These are phyloP conservation scores for Capsicum baccatum DNA, from an alignment of 257 asterid species.

Conservation along the genomic window DNA sequence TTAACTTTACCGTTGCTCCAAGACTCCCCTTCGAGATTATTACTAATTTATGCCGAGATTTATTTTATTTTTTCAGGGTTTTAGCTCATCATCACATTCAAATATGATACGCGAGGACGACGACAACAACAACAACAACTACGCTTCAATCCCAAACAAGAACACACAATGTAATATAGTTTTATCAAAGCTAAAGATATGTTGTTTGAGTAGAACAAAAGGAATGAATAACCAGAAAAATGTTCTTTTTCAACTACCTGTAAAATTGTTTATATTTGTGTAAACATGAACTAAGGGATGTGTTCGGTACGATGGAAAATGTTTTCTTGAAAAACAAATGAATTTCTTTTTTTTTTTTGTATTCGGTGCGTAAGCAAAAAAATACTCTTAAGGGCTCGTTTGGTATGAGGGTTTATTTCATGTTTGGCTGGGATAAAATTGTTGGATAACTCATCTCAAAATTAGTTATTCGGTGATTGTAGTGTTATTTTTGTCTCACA, in stretches of 20 bases:
- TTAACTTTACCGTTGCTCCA: background rate
- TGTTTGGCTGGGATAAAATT: too few relatives aligned
- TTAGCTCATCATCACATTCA: background rate
- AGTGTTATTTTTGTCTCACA: too few relatives aligned
- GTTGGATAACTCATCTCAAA: too few relatives aligned
- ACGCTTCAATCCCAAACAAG: background rate
- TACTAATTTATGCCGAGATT: background rate
- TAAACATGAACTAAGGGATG: background rate
- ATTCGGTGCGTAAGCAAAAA: too few relatives aligned
- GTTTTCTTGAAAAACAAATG: too few relatives aligned
- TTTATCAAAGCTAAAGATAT: background rate
- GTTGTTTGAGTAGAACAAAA: background rate
- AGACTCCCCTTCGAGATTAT: background rate
- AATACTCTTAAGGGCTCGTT: too few relatives aligned
- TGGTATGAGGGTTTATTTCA: too few relatives aligned
- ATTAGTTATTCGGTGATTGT: too few relatives aligned
- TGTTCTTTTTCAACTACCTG: background rate
- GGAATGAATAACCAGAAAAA: background rate
- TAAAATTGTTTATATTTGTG: background rate
- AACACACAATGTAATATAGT: background rate
- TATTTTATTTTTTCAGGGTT: background rate
- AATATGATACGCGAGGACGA: background rate
- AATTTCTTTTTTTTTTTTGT: too few relatives aligned
- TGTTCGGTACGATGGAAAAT: too few relatives aligned
- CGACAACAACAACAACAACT: background rate